A percentile compares a stretch with the other conserved stretches of the same genome.
Evolutionary conservation across 2,329 filamentous ascomycete species (phyloP).

Genomic region (Paramyrothecium roridum): DNA sequence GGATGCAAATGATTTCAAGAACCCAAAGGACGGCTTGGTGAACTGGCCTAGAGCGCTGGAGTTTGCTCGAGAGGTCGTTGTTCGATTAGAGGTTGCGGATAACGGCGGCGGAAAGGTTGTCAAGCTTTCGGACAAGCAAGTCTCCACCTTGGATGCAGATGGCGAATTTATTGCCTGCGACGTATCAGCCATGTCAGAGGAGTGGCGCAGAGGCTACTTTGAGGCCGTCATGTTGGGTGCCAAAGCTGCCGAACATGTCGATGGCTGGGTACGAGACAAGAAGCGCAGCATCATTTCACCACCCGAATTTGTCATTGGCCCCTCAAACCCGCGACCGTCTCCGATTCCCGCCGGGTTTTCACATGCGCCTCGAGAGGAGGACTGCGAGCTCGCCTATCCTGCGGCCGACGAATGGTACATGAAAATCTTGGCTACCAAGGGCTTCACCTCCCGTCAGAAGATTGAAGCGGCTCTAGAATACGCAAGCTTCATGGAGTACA

Average conservation of each 20-base stretch:
- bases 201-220: slow-evolving; percentile 85
- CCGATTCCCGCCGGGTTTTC: slow-evolving; percentile 65
- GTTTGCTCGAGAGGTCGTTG: slow-evolving; percentile 57
- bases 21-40: slow-evolving; percentile 47
- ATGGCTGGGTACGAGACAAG: slow-evolving; percentile 73
- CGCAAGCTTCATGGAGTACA: slow-evolving; percentile 81
- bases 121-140: slow-evolving; percentile 57
- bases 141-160: slow-evolving; percentile 61
- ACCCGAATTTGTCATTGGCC: slow-evolving; percentile 71
- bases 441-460: slow-evolving; percentile 75
- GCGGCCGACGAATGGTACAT: slow-evolving; percentile 76
- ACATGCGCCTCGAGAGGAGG: slow-evolving; percentile 66
- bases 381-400: slow-evolving; percentile 68
- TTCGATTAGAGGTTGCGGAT: slow-evolving; percentile 64
- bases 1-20: slow-evolving; percentile 57
- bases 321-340: slow-evolving; percentile 77
- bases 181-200: slow-evolving; percentile 70
- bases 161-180: slow-evolving; percentile 62
- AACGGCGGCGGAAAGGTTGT: slow-evolving; percentile 65
- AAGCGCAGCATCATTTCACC: slow-evolving; percentile 66
- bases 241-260: slow-evolving; percentile 73
- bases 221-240: slow-evolving; percentile 76
- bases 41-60: slow-evolving; percentile 69
- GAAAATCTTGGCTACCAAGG: slow-evolving; percentile 75
- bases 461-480: slow-evolving; percentile 80